Base-by-base conservation (phyloP, 768 basidiomycete genomes). In the Russula compacta region DNA sequence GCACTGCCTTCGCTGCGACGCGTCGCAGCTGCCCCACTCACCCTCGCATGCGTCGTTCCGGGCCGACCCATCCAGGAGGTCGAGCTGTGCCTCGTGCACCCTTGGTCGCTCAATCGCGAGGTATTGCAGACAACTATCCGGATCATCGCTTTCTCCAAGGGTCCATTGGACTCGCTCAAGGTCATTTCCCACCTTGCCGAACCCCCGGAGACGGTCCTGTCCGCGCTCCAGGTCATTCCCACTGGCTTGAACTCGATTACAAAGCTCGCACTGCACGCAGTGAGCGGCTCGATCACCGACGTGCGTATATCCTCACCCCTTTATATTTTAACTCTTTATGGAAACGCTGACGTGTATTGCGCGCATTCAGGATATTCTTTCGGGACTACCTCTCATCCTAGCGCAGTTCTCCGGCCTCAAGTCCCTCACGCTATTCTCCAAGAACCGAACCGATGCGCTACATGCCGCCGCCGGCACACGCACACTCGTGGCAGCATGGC, bases 11-110 rank as follows among this genome's bases (percentile, higher is more conserved):
- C 64, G n/a, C 57, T 71, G 15, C 58, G 66, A 19, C 67, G 66
- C 14, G 59, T 72, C 39, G 69, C 69, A 42, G 69, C 68, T 0
- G 62, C 67, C 11, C 69, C 71, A 15, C 66, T 67, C 29, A 67
- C 70, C 32, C 56, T 72, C 15, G 65, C 71, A 6, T 54, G 63
- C 29, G 65, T 70, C 9, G 67, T 72, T 21, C 71, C 70, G 0
- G 64, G 63, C 24, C 63, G 70, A 40, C 56, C 67, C 32, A 64
- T 71, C 14, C 51, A 53, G 32, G 66, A 67, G 42, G 69, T 71
- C 10, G 70, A 71, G 46, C 56, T 71, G 21, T 70, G 68, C 46
- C 60, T 71, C 38, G 53, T 66, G 48, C 65, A 70, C 24, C 68
- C 69, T 2, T 70, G 65, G 61, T 51, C 69, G 11, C 64, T 71